phyloP scores from a whole-genome alignment of 768 basidiomycete species.

The Dendrothele bispora region DNA sequence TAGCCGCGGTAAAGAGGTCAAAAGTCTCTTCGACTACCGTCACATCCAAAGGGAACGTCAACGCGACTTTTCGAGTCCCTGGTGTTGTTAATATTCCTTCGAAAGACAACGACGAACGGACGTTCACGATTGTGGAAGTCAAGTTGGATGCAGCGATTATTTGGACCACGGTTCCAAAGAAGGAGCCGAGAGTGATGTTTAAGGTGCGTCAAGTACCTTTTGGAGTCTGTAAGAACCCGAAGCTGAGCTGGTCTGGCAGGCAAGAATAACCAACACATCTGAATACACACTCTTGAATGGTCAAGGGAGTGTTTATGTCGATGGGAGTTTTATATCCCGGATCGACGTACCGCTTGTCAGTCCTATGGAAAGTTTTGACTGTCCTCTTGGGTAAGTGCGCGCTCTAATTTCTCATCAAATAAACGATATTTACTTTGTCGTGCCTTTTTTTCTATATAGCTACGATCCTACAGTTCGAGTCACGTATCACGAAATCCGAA shows the following conservation, averaged over 20 bases:
- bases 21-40: constrained; percentile 7
- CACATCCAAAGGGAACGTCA: constrained; percentile 22
- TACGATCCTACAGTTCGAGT: constrained; percentile 39
- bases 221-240: neutral
- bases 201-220: constrained; percentile 13
- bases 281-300: constrained; percentile 25
- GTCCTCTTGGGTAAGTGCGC: constrained; percentile 36
- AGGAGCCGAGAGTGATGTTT: constrained; percentile 23
- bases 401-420: constrained; percentile 1
- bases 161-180: constrained; percentile 29
- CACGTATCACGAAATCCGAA: constrained; percentile 35
- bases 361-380: constrained; percentile 40
- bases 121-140: constrained; percentile 27
- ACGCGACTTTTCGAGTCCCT: constrained; percentile 25
- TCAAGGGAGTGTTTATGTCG: constrained; percentile 25
- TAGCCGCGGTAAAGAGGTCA: no score
- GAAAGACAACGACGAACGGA: constrained; percentile 24
- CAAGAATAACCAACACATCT: constrained; percentile 27
- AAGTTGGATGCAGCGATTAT: constrained; percentile 20
- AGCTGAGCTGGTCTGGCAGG: constrained; percentile 13
- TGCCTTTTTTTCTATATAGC: constrained; percentile 14
- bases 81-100: constrained; percentile 24
- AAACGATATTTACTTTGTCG: neutral
- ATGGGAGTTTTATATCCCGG: constrained; percentile 36
- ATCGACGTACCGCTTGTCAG: constrained; percentile 32